Evolutionary conservation across 192 early-diverging fungal genomes (phyloP).

Genomic region (Coemansia sp.): DNA sequence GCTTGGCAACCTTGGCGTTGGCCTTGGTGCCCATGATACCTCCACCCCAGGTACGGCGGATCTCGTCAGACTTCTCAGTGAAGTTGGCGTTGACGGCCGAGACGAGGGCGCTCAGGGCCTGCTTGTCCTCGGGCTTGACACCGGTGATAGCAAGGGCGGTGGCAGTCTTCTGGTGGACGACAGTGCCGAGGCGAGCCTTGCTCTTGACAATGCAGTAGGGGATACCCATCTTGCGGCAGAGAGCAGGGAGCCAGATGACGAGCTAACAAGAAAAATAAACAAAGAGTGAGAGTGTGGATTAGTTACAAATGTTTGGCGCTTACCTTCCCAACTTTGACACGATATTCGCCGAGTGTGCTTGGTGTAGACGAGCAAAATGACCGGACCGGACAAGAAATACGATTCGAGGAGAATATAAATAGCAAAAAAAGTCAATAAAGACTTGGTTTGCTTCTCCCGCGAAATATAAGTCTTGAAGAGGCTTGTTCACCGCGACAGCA

Average conservation of each 20-base stretch:
- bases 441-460: neutral
- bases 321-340: constrained; percentile 18
- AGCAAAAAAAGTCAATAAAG: neutral
- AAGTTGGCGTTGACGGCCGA: constrained; percentile 94
- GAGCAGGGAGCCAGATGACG: constrained; percentile 98
- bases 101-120: constrained; percentile 82
- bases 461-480: neutral
- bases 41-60: constrained; percentile 96
- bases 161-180: constrained; percentile 99
- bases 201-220: constrained; percentile 99
- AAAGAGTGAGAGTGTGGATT: neutral
- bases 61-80: constrained; percentile 92
- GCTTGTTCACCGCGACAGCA: neutral
- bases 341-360: neutral
- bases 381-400: neutral
- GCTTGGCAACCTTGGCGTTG: constrained; percentile 78
- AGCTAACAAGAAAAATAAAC: constrained; percentile 52
- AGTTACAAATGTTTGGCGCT: constrained; percentile 14
- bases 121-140: constrained; percentile 94
- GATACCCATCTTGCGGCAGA: constrained; percentile 99
- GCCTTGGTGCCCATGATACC: constrained; percentile 97
- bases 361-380: constrained; percentile 10
- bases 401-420: neutral
- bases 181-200: constrained; percentile 97
- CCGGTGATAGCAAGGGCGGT: constrained; percentile 96